Evolutionary conservation across 2,329 filamentous ascomycete genomes (phyloP), one percentile per base, ranked within the genome.

Genomic region (Teratosphaeria gauchensis): DNA sequence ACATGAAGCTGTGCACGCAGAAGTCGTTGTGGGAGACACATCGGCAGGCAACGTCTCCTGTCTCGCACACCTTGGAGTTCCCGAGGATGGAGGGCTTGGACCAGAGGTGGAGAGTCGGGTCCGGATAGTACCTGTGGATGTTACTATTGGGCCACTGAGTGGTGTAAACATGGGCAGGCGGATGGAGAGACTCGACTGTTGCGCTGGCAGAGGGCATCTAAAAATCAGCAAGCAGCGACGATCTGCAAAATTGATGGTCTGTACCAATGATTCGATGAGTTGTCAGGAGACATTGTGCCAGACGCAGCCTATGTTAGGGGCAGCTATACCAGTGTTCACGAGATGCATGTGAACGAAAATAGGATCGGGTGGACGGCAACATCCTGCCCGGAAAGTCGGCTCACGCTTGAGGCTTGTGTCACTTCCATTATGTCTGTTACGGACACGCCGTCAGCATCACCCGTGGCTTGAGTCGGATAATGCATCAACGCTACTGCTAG

Each of bases 1-100:
- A 64, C 28, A 75, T 76, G 74, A 74, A 73, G 59, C 63, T 78
- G 42, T 64, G 71, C 46, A 68, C 74, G 11, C 76, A 78, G 58
- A 68, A 69, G 19, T 69, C 66, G n/a, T 64, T 75, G 0, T 66
- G 66, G 12, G 66, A 68, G 62, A 69, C 56, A 55, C 66, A 16
- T 63, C 21, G 52, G 46, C 9, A 24, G 55, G 24, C 31, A 19
- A 51, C 31, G 46, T 48, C 42, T 16, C 38, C 52, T 16, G 56
- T 48, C 16, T 28, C n/a, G n/a, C 21, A 31, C 9, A 55, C 54
- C 30, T 19, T 54, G 32, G 56, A 58, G 32, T 54, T 54, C 21
- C 56, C 51, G 32, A 42, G 51, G 21, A 51, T 53, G 33, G 58
- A 59, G 28, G 56, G 56, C 7, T n/a, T 58, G 28, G 56, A 58